A percentile compares a stretch with the other conserved stretches of the same genome.
phyloP scores from a whole-genome alignment of 2,329 filamentous ascomycete genomes.

The Alternaria triticimaculans region DNA sequence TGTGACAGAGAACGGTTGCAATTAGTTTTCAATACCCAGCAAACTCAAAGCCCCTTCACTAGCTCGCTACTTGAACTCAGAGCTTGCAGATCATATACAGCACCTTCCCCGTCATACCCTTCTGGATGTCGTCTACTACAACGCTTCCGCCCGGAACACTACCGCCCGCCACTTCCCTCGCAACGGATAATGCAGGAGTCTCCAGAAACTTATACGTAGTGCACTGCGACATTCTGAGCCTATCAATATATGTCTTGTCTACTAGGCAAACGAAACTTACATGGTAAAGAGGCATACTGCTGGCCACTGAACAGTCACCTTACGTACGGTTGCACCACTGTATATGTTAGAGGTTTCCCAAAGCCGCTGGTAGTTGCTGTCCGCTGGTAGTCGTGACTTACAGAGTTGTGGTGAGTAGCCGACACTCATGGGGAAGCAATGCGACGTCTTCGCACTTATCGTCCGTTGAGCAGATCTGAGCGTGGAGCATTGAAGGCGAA shows the following conservation, averaged over 20 bases:
- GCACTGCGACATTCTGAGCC: not conserved
- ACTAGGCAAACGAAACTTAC: not conserved
- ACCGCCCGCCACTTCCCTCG: not conserved
- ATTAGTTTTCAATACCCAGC: too few species aligned
- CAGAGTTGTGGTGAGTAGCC: not conserved
- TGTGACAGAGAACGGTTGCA: too few species aligned
- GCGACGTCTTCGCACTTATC: not conserved
- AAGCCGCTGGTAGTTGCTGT: not conserved
- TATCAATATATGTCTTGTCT: not conserved
- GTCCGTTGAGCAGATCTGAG: not conserved
- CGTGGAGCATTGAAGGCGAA: not conserved
- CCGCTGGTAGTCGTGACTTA: not conserved
- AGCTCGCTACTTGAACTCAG: not conserved
- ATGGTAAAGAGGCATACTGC: not conserved
- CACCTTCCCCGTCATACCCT: not conserved
- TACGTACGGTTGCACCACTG: not conserved
- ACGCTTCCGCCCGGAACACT: not conserved
- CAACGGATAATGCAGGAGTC: not conserved
- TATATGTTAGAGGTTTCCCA: not conserved
- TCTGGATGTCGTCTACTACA: not conserved
- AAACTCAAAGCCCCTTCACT: not conserved
- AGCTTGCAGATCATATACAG: not conserved
- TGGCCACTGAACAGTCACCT: not conserved
- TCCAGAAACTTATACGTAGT: not conserved
- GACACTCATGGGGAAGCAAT: not conserved